Base-by-base conservation (phyloP, 148 eudicot species). In the Talinum fruticosum region DNA sequence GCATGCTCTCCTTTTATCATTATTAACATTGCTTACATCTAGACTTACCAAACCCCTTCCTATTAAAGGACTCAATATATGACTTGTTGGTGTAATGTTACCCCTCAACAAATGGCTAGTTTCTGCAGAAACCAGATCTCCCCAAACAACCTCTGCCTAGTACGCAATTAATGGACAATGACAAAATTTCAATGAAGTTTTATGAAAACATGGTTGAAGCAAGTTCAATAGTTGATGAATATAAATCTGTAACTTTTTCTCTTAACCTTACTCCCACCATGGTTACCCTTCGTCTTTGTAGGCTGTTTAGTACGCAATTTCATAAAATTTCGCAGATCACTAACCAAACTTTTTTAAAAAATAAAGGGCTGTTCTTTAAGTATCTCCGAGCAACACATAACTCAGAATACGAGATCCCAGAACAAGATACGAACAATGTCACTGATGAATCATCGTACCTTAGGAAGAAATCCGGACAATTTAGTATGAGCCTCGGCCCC, bases 401-500 rank as follows among this genome's bases (percentile, higher is more conserved):
- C 35, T 33, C 18, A 28, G 8, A 28, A 62, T 29, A 16, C 15
- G 33, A 66, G 5, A 76, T 24, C 16, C 24, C 45, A 24, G 19
- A 64, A 32, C 28, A 15, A n/a, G 0, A 62, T 23, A 16, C 30
- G 34, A 38, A 30, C 6, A 62, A 34, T 19, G 32, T 18, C 8
- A 71, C 6, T 21, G n/a, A 32, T 10, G 16, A 51, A 32, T 33
- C 24, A 62, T 36, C 41, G 44, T 84, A 94, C 98, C 95, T 92
- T 92, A 12, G 98, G 97, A 72, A 94, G 81, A 82, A 80, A 94
- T 4, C 87, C 84, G 15, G 89, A 84, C 76, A 94, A 77, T 73
- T 90, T 91, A 37, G 76, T 71, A 73, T 87, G 92, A 13, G 87
- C 89, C 41, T 94, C 98, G 18, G 97, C 90, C 74, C 97, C 94